A percentile compares a stretch with the other conserved stretches of the same genome.
These are phyloP conservation scores for Xylaria longipes DNA, from an alignment of 495 filamentous ascomycete genomes.

Conservation along the genomic window DNA sequence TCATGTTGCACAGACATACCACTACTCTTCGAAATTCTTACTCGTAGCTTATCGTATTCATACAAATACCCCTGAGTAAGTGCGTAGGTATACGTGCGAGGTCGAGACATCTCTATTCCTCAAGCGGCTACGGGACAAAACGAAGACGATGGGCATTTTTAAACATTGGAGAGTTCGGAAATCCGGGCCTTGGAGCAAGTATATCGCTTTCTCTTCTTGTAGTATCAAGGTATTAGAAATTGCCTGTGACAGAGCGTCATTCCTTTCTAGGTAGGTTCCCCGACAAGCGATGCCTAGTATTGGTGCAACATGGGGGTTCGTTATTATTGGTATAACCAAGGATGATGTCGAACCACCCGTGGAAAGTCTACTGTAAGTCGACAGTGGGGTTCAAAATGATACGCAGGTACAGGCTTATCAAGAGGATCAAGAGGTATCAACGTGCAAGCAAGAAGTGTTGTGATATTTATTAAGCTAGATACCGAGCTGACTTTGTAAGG, in stretches of 20 bases:
- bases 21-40: not conserved
- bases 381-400: not conserved
- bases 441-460: not conserved
- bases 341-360: not conserved
- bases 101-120: not conserved
- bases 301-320: not conserved
- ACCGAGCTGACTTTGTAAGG: not conserved
- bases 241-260: not conserved
- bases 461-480: constrained; percentile 10
- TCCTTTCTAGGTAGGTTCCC: not conserved
- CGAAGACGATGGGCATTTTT: not conserved
- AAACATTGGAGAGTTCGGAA: not conserved
- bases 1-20: not conserved
- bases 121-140: no score
- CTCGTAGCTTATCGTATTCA: not conserved
- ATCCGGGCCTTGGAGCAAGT: not conserved
- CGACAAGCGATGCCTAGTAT: not conserved
- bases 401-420: not conserved
- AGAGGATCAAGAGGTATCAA: not conserved
- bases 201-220: not conserved
- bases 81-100: not conserved
- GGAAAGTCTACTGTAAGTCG: not conserved
- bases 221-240: not conserved
- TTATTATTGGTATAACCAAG: not conserved
- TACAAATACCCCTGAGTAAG: not conserved